phyloP scores from a whole-genome alignment of 805 yeast species.

The Cephaloascus fragrans region DNA sequence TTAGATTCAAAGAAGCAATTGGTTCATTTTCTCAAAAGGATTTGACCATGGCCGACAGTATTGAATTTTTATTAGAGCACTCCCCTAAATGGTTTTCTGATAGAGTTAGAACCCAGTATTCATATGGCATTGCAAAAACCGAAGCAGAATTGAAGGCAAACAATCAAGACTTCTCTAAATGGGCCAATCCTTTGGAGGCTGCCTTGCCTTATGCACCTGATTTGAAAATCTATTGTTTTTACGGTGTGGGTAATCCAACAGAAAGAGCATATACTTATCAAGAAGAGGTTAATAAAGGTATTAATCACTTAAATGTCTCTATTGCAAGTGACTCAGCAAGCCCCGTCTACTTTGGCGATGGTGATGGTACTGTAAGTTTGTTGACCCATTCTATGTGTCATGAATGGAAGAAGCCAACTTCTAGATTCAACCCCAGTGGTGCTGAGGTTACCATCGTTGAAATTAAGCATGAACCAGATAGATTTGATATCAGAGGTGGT shows the following conservation, averaged over 20 bases:
- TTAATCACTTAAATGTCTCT: slow-evolving; percentile 52
- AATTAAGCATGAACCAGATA: slow-evolving; percentile 86
- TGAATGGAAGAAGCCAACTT: slow-evolving; percentile 64
- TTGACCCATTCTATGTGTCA: slow-evolving; percentile 87
- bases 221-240: slow-evolving; percentile 79
- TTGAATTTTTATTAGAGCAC: slow-evolving; percentile 51
- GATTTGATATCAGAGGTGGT: slow-evolving; percentile 93
- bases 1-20: slow-evolving; percentile 44
- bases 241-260: slow-evolving; percentile 95
- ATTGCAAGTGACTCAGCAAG: slow-evolving; percentile 54
- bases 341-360: slow-evolving; percentile 79
- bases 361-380: slow-evolving; percentile 92
- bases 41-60: slow-evolving; percentile 56
- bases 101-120: slow-evolving; percentile 61
- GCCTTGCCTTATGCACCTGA: slow-evolving; percentile 91
- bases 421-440: slow-evolving; percentile 73
- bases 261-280: slow-evolving; percentile 87
- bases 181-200: slow-evolving; percentile 94
- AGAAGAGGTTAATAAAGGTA: slow-evolving; percentile 47
- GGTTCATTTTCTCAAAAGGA: slow-evolving; percentile 38
- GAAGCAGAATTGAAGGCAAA: slow-evolving; percentile 51
- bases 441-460: slow-evolving; percentile 74
- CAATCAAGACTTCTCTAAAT: slow-evolving; percentile 63
- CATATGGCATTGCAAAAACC: slow-evolving; percentile 65
- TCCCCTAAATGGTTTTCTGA: slow-evolving; percentile 72